Base-by-base conservation (phyloP, 129 eudicot genomes). In the Flaveria linearis region DNA sequence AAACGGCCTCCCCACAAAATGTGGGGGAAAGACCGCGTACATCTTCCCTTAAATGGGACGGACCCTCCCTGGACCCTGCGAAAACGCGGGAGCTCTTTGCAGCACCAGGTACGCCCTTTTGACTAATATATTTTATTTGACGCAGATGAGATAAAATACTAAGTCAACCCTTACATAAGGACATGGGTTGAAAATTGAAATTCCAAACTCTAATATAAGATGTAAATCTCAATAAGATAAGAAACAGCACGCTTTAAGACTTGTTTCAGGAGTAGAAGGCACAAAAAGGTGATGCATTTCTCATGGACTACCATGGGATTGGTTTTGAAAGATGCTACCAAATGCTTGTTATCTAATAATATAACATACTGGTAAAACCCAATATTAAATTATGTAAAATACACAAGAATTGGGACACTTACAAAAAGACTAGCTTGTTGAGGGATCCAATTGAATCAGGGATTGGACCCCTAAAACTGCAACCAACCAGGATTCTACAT, bases 381-480 rank as follows among this genome's bases (percentile, higher is more conserved):
- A 26, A 25, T 45, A 25, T 60, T n/a, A 30, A 50, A 10, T 3
- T n/a, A 50, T 30, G 61, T 22, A 18, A 71, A 79, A 71, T 17
- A 26, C 1, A 70, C n/a, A 12, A 33, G 55, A 72, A 71, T 22
- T 39, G 33, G 36, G 36, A 69, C 74, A 69, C 96, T 87, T 91
- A 94, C 98, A 94, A 52, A 73, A 53, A 88, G 26, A 79, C 73
- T 20, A 94, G 90, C 80, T 84, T 69, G 25, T 55, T 72, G 45
- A 94, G 90, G 73, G 93, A 87, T 26, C 98, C 98, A 20, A 94
- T 76, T 71, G 98, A 69, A 15, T 82, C 93, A 39, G 98, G 98
- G 80, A 94, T 86, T 33, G 82, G 82, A 72, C 97, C 98, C 62
- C 41, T 84, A 65, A 94, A 86, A 85, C 88, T 81, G 84, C 98